These are phyloP conservation scores for Aspergillus wentii DNA, from an alignment of 495 filamentous ascomycete genomes.

Conservation along the genomic window DNA sequence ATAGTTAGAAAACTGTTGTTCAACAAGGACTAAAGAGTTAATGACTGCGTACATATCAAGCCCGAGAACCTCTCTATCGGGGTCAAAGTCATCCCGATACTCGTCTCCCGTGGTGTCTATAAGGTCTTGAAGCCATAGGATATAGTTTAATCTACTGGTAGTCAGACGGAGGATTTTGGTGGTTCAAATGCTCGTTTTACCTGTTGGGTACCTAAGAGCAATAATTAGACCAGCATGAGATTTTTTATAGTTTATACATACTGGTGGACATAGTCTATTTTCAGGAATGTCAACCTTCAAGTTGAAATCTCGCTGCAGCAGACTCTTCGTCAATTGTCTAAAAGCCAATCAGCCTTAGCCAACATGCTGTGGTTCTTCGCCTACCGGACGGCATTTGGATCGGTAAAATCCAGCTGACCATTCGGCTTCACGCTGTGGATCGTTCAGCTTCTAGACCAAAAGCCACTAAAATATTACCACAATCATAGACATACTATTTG, in stretches of 20 bases:
- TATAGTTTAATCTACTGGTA: slow-evolving; percentile 68
- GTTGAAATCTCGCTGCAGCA: slow-evolving; percentile 72
- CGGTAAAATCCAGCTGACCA: slow-evolving; percentile 72
- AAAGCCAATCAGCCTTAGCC: neutral
- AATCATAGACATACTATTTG: slow-evolving; percentile 37
- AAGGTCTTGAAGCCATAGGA: slow-evolving; percentile 83
- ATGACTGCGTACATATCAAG: slow-evolving; percentile 63
- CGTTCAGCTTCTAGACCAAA: no score
- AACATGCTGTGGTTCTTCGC: slow-evolving; percentile 3
- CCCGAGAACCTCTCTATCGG: slow-evolving; percentile 55
- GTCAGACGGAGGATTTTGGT: slow-evolving; percentile 8
- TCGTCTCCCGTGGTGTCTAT: slow-evolving; percentile 65
- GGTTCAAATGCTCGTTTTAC: no score
- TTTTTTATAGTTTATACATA: slow-evolving; percentile 30
- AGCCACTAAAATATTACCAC: neutral
- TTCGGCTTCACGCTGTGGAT: slow-evolving; percentile 49
- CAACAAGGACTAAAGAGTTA: neutral
- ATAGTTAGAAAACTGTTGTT: slow-evolving; percentile 6
- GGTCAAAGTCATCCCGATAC: slow-evolving; percentile 52
- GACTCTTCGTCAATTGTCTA: slow-evolving; percentile 74
- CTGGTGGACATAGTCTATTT: slow-evolving; percentile 87
- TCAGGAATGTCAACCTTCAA: slow-evolving; percentile 64
- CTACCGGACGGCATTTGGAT: slow-evolving; percentile 69
- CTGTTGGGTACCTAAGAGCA: slow-evolving; percentile 61
- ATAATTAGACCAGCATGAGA: slow-evolving; percentile 2